Evolutionary conservation across 495 filamentous ascomycete species (phyloP).

Genomic region (Mytilinidion resinicola): DNA sequence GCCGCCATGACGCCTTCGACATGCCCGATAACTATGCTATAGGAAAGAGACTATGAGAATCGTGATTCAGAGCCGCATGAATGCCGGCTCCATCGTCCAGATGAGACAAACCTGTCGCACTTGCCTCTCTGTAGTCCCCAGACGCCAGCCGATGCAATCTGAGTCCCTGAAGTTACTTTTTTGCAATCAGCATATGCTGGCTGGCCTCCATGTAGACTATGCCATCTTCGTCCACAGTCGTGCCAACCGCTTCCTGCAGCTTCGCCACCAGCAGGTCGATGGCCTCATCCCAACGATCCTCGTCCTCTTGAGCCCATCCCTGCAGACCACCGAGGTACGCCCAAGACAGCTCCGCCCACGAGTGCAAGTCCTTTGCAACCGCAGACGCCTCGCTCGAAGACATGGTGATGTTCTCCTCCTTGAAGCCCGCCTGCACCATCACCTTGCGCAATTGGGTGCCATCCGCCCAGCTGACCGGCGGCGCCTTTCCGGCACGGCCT

Average conservation of each 20-base stretch:
- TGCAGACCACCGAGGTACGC: slow-evolving; percentile 21
- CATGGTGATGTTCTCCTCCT: slow-evolving; percentile 8
- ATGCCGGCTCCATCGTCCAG: too few relatives aligned
- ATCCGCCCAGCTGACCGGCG: slow-evolving; percentile 12
- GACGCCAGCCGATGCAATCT: too few relatives aligned
- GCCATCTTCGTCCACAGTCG: too few relatives aligned
- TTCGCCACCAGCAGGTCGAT: slow-evolving; percentile 21
- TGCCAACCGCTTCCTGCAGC: slow-evolving; percentile 8
- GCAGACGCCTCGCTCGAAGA: slow-evolving; percentile 17
- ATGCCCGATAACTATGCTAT: too few relatives aligned
- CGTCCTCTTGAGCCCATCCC: slow-evolving; percentile 27
- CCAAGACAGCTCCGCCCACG: slow-evolving; percentile 25
- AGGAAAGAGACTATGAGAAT: too few relatives aligned
- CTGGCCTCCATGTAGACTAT: too few relatives aligned
- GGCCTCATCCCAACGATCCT: slow-evolving; percentile 34
- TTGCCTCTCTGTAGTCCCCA: too few relatives aligned
- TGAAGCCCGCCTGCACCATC: slow-evolving; percentile 13
- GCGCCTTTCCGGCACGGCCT: slow-evolving; percentile 11
- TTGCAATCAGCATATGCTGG: too few relatives aligned
- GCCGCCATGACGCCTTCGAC: too few relatives aligned
- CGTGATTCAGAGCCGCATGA: too few relatives aligned
- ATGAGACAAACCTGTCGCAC: too few relatives aligned
- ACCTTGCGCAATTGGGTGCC: slow-evolving; percentile 14
- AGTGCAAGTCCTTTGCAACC: slow-evolving; percentile 14
- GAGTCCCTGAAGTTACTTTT: too few relatives aligned